Evolutionary conservation across 306 rosid species (phyloP).

Genomic region (Lagenaria siceraria): DNA sequence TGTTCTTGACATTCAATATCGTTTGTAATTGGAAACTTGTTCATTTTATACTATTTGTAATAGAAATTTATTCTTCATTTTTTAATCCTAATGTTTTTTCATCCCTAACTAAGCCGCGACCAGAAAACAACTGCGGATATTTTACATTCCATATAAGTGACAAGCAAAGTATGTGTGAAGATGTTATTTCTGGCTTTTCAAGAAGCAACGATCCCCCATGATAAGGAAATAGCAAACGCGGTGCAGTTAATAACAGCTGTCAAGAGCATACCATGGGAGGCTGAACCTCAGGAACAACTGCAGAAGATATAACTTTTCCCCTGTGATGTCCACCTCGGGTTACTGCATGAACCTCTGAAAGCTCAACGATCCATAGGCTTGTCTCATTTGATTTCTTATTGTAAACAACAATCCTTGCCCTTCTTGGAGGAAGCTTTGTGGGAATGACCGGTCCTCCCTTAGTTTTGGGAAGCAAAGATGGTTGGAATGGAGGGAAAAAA

Average conservation of each 20-base stretch:
- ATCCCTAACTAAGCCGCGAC: not conserved
- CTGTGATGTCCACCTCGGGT: constrained; percentile 92
- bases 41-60: not conserved
- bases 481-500: constrained; percentile 90
- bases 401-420: constrained; percentile 76
- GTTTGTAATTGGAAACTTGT: not conserved
- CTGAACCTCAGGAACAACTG: constrained; percentile 70
- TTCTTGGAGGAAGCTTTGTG: constrained; percentile 74
- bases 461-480: constrained; percentile 70
- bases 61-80: not conserved
- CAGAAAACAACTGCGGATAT: not conserved
- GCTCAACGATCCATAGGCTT: constrained; percentile 60
- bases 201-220: not conserved
- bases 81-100: not conserved
- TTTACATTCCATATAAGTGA: not conserved
- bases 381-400: constrained; percentile 70
- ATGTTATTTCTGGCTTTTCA: not conserved
- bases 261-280: constrained; percentile 65
- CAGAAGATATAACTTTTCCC: constrained; percentile 73
- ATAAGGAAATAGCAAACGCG: not conserved
- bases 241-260: not conserved
- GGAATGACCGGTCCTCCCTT: constrained; percentile 81
- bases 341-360: constrained; percentile 86
- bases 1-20: not conserved
- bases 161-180: not conserved